Base-by-base conservation (phyloP, 2,329 filamentous ascomycete genomes). In the Scleromitrula shiraiana region DNA sequence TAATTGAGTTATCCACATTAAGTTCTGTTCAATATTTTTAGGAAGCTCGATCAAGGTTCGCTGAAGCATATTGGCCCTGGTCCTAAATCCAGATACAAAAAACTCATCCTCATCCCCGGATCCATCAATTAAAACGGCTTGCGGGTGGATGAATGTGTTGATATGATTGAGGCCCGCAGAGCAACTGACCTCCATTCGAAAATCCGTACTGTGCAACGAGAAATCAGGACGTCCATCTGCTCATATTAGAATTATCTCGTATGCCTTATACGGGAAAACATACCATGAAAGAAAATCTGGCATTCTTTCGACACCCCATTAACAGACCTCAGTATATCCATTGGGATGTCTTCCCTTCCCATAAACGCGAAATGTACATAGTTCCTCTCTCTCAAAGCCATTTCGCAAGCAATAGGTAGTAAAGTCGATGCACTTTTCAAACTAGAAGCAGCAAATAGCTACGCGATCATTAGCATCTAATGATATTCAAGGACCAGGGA, bases 401-500 rank as follows among this genome's bases (percentile, higher is more conserved):
- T 96, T 58, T 87, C 78, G 65, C 93, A 97, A 5, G 90, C 88
- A 62, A 95, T 72, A 0, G 89, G 88, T 26, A 95, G 69, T 45
- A 96, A 64, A 26, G 77, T 76, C 0, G 86, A 76, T 14, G 82
- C 79, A 61, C 87, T 93, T 63, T 77, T 77, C 42, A 94, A 67
- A 52, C 76, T 89, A 0, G 86, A 82, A 3, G 85, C 82, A 4
- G 82, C 83, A 62, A 95, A 95, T 3, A 96, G 66, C 59, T 62
- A 42, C 23, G 42, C 8, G 32, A 39, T 20, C 5, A 19, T 58
- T 46, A 56, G 50, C 19, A 26, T 20, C 7, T 8, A 32, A 19
- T 29, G 30, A n/a, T 23, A 7, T 22, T n/a, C 8, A 37, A 8
- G 20, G 3, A 26, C 15, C 22, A 24, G n/a, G 22, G 2, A n/a